Evolutionary conservation across 2,329 filamentous ascomycete genomes (phyloP), one percentile per base, ranked within the genome.

Genomic region (Chrysosporium keratinophilum): DNA sequence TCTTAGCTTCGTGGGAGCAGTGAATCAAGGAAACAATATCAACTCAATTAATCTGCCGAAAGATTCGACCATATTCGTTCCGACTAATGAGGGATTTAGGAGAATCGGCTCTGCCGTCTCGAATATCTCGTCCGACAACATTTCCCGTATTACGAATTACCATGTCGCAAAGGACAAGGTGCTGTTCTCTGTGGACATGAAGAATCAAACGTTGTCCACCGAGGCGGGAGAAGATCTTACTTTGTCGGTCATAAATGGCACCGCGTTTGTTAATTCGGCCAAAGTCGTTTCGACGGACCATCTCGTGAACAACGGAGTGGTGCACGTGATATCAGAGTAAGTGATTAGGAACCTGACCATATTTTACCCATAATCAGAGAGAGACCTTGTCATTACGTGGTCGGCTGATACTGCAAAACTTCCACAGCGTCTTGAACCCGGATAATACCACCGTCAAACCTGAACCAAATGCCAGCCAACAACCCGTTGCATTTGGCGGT

Each of bases 131-230:
- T 12, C 67, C 0, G 65, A 73, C 3, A 65, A 79, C 12, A 70
- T 85, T 1, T 65, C 72, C 1, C 65, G 65, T 28, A 74, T 86
- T 49, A 72, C 87, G 34, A 68, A 74, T 23, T 87, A 87, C 68
- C 84, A 88, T 64, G 74, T 86, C 50, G 68, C 87, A 43, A 72
- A 73, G 44, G 76, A 75, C 44, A 72, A 72, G 7, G 73, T 82
- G 1, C 70, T 69, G 52, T 85, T 84, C 68, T 77, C 74, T 47
- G 64, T 70, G 5, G 58, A 61, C 3, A 69, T 79, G 15, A 59
- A 59, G 20, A 71, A 76, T 58, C 71, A 72, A 34, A 70, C 59
- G 14, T 43, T 64, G 19, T 9, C 69, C 37, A 62, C 61, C 11
- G 71, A 72, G 3, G 63, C 76, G 3, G 76, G 79, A 34, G 73